Conservation (phyloP, 2,329 filamentous ascomycete species). For the Neonectria hederae region DNA sequence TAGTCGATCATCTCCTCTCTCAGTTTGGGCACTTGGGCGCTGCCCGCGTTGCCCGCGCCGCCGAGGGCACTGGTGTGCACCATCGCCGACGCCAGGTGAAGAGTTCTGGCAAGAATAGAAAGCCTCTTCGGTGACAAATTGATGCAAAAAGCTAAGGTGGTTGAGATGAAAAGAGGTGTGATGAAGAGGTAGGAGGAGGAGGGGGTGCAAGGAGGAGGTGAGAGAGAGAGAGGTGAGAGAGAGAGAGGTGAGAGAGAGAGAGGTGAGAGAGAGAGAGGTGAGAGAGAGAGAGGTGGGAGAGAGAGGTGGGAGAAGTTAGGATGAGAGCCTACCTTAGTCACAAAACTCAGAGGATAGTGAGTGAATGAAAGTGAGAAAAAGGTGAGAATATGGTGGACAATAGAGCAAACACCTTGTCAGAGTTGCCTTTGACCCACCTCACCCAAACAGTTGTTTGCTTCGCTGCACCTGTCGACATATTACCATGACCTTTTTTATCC, state of each 20-base stretch:
- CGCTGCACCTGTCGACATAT: not conserved
- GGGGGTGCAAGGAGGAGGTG: too few species aligned
- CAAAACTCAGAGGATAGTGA: not conserved
- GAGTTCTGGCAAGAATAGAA: not conserved
- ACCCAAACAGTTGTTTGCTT: not conserved
- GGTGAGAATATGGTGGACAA: too few species aligned
- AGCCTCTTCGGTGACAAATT: not conserved
- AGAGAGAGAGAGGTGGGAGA: too few species aligned
- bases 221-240: not conserved
- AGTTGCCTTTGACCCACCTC: not conserved
- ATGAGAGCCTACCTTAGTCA: not conserved
- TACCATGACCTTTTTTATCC: not conserved
- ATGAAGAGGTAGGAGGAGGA: not conserved
- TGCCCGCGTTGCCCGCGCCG: not conserved
- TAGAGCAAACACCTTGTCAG: not conserved
- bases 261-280: too few species aligned
- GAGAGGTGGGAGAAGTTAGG: not conserved
- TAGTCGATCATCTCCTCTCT: conserved; percentile 6
- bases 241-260: not conserved
- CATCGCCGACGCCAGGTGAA: not conserved
- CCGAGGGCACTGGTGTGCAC: not conserved
- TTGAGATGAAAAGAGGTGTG: not conserved
- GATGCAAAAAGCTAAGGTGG: not conserved
- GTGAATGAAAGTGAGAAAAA: not conserved
- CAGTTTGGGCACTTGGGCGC: not conserved